These are phyloP conservation scores for Shiraia sp. DNA, from an alignment of 2,329 filamentous ascomycete genomes.

Conservation along the genomic window DNA sequence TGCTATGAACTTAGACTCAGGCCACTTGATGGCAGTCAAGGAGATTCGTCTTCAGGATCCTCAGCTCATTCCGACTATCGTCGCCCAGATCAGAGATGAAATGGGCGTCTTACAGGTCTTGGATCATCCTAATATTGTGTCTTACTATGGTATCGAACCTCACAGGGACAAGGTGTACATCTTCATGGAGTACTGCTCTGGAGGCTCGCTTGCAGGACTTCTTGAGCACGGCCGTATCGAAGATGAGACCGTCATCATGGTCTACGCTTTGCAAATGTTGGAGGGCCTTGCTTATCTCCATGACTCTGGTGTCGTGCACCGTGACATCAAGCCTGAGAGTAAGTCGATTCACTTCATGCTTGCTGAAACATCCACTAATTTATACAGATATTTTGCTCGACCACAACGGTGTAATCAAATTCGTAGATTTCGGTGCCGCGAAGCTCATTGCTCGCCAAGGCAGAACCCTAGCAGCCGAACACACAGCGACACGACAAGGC, in stretches of 20 bases:
- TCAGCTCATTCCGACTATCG: slow-evolving; percentile 91
- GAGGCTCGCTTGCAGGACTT: slow-evolving; percentile 85
- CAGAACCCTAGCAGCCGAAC: slow-evolving; percentile 74
- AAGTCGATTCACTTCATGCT: slow-evolving; percentile 47
- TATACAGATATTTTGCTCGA: slow-evolving; percentile 84
- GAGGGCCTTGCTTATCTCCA: slow-evolving; percentile 94
- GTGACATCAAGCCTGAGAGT: slow-evolving; percentile 98
- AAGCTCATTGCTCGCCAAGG: slow-evolving; percentile 96
- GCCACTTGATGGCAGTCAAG: slow-evolving; percentile 97
- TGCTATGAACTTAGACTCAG: slow-evolving; percentile 94
- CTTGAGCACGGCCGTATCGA: slow-evolving; percentile 96
- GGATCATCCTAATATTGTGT: slow-evolving; percentile 96
- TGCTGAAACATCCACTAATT: slow-evolving; percentile 24
- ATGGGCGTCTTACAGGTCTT: slow-evolving; percentile 95
- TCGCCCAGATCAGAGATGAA: slow-evolving; percentile 91
- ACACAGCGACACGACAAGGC: slow-evolving; percentile 54
- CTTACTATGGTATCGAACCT: slow-evolving; percentile 97
- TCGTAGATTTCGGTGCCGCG: slow-evolving; percentile 96
- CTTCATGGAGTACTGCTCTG: slow-evolving; percentile 99
- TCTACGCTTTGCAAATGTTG: slow-evolving; percentile 90
- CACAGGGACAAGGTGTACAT: slow-evolving; percentile 99
- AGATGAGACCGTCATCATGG: slow-evolving; percentile 96
- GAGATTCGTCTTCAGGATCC: slow-evolving; percentile 97
- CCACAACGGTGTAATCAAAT: slow-evolving; percentile 98
- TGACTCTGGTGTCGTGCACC: slow-evolving; percentile 87